phyloP scores from a whole-genome alignment of 495 filamentous ascomycete genomes.

The Hypoxylon cercidicola region DNA sequence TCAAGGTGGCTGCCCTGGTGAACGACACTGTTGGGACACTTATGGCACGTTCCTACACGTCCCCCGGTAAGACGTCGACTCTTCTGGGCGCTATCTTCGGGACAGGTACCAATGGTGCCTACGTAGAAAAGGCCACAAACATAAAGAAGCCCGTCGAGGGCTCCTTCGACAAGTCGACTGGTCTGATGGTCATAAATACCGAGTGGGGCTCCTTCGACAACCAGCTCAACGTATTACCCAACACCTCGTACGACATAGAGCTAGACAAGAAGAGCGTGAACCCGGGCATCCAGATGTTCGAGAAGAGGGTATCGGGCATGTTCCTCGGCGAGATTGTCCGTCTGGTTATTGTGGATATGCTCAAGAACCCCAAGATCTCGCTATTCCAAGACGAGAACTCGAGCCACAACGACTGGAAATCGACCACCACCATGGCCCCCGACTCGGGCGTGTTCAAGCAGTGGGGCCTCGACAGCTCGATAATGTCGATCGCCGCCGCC shows the following conservation, averaged over 20 bases:
- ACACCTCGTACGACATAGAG: constrained; percentile 81
- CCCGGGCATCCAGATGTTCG: constrained; percentile 98
- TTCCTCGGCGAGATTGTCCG: constrained; percentile 96
- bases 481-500: constrained; percentile 82
- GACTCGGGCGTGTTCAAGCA: constrained; percentile 75
- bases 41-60: constrained; percentile 96
- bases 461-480: constrained; percentile 90
- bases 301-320: constrained; percentile 98
- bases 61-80: constrained; percentile 86
- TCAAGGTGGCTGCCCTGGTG: constrained; percentile 92
- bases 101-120: constrained; percentile 94
- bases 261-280: constrained; percentile 86
- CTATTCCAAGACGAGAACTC: constrained; percentile 77
- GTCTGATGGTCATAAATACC: constrained; percentile 96
- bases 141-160: constrained; percentile 73
- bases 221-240: constrained; percentile 83
- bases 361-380: constrained; percentile 67
- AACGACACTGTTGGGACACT: constrained; percentile 98
- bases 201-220: constrained; percentile 99
- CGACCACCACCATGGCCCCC: constrained; percentile 72
- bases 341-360: constrained; percentile 72
- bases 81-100: constrained; percentile 93
- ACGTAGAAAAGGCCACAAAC: constrained; percentile 78
- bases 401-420: constrained; percentile 69
- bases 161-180: constrained; percentile 82